Evolutionary conservation across 176 grass and related monocot species (phyloP), one percentile per base, ranked within the genome.

Genomic region (Juncus effusus): DNA sequence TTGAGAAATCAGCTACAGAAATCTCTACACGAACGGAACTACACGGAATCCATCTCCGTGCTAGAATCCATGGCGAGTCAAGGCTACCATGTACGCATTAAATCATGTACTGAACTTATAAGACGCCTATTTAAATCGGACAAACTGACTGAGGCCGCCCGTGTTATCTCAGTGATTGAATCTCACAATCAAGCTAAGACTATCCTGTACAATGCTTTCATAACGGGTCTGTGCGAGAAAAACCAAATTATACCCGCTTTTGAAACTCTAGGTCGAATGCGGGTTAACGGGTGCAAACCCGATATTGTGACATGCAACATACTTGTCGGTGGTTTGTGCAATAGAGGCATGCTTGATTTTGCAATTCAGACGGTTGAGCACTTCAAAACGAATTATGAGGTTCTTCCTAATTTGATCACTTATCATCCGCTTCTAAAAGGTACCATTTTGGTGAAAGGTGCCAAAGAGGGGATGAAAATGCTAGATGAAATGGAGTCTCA

Each of bases 61-160:
- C 52, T 81, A 0, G 79, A 81, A 66, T 81, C 59, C 72, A 81
- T 81, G 72, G 72, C 61, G 54, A 39, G 56, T 64, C 59, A 63
- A 3, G 63, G 79, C 35, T 76, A 76, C 61, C 55, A 63, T 44
- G 63, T 64, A n/a, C 62, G 76, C 36, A 65, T 76, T 7, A 62
- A 75, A 44, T 74, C 69, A 42, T 81, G 79, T 60, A 74, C 79
- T 54, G 74, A 81, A 53, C 79, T 81, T 51, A 81, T 81, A 19
- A 75, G 76, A 42, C 62, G 56, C 10, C 56, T 81, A 42, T 76
- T 63, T 45, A 39, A 37, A 36, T 69, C 47, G 36, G 13, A 57
- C 10, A 69, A 45, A 16, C 28, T 64, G 15, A 56, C 53, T n/a
- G 54, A 69, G 15, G 79, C 79, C 1, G 10, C 10, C 63, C 45